phyloP scores from a whole-genome alignment of 1,139 yeast species.

The Zygosaccharomyces sapae region DNA sequence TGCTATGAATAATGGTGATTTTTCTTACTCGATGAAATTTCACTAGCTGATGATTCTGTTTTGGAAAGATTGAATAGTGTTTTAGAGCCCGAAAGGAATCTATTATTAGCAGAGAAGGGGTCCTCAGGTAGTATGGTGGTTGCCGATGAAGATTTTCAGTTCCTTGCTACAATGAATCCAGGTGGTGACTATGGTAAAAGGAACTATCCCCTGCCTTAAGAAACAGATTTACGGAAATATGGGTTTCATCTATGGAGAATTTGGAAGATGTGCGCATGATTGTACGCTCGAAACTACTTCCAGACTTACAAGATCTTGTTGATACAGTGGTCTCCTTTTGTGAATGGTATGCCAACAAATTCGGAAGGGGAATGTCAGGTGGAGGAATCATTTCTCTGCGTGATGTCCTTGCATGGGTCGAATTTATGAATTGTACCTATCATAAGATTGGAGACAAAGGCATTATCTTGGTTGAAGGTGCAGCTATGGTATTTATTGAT shows the following conservation, averaged over 20 bases:
- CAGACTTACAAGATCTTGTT: conserved; percentile 39
- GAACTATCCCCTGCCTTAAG: conserved; percentile 95
- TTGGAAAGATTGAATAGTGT: conserved; percentile 92
- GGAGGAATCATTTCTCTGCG: conserved; percentile 85
- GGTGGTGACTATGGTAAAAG: conserved; percentile 98
- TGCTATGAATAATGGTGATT: conserved; percentile 74
- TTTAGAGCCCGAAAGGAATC: conserved; percentile 84
- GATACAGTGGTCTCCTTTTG: conserved; percentile 67
- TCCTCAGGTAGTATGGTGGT: conserved; percentile 61
- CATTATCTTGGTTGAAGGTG: conserved; percentile 73
- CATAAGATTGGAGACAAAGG: conserved; percentile 32
- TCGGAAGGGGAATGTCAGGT: conserved; percentile 70
- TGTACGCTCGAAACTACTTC: conserved; percentile 52
- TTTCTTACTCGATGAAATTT: conserved; percentile 91
- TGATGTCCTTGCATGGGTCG: conserved; percentile 91
- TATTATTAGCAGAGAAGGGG: conserved; percentile 88
- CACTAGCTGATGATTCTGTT: conserved; percentile 96
- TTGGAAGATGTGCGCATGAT: conserved; percentile 77
- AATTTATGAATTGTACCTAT: conserved; percentile 58
- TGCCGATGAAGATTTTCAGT: conserved; percentile 71
- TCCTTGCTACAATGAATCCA: conserved; percentile 98
- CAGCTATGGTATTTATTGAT: conserved; percentile 91
- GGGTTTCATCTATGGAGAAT: conserved; percentile 98
- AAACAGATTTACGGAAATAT: conserved; percentile 94
- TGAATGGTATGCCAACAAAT: conserved; percentile 70